Conservation (phyloP, 352 stramenopile species). For the Pythium pectinolyticum region DNA sequence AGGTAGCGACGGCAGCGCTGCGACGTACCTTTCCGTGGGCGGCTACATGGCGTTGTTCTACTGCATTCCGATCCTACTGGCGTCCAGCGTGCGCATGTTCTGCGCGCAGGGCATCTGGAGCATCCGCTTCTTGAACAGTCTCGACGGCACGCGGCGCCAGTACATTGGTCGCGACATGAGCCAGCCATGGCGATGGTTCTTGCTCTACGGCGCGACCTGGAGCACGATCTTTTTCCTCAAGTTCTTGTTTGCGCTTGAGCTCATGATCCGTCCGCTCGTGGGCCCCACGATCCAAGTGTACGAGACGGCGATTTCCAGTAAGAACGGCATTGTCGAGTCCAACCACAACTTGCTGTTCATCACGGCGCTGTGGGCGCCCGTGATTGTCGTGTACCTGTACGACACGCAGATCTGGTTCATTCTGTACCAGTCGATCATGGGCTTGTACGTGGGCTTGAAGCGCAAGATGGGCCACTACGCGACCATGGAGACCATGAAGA, state of each 20-base stretch:
- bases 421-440: slow-evolving; percentile 75
- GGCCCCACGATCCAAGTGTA: slow-evolving; percentile 77
- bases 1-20: slow-evolving; percentile 37
- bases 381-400: slow-evolving; percentile 87
- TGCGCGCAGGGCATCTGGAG: slow-evolving; percentile 53
- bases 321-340: slow-evolving; percentile 56
- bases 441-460: slow-evolving; percentile 67
- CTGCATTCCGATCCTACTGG: slow-evolving; percentile 50
- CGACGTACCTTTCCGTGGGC: slow-evolving; percentile 63
- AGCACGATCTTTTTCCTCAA: slow-evolving; percentile 73
- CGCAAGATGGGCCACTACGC: slow-evolving; percentile 81
- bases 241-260: slow-evolving; percentile 75
- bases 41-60: slow-evolving; percentile 61
- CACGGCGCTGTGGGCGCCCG: slow-evolving; percentile 65
- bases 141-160: slow-evolving; percentile 71
- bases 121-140: slow-evolving; percentile 55
- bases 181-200: slow-evolving; percentile 62
- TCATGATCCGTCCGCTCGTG: slow-evolving; percentile 85
- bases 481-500: slow-evolving; percentile 63
- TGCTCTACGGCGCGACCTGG: slow-evolving; percentile 69
- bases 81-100: slow-evolving; percentile 52
- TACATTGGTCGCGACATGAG: slow-evolving; percentile 78
- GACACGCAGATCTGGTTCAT: slow-evolving; percentile 89
- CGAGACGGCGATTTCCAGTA: slow-evolving; percentile 38
- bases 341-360: slow-evolving; percentile 85